Conservation (phyloP, 2,329 filamentous ascomycete species). For the Penicillium sp. region DNA sequence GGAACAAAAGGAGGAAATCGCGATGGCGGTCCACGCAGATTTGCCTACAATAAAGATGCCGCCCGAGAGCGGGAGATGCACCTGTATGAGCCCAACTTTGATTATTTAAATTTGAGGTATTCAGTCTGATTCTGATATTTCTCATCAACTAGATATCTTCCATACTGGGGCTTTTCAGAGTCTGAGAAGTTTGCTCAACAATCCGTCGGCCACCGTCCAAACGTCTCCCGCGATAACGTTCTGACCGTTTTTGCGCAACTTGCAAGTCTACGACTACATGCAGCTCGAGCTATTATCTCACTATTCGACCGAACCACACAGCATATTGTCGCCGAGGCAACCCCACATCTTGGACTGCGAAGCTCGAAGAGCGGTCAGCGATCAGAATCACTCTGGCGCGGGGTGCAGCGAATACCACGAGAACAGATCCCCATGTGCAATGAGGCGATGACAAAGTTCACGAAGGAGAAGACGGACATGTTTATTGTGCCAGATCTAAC, state of each 20-base stretch:
- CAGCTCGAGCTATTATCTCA: conserved; percentile 32
- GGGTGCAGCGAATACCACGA: conserved; percentile 23
- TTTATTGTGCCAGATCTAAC: conserved; percentile 22
- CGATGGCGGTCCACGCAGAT: conserved; percentile 22
- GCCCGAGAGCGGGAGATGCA: conserved; percentile 29
- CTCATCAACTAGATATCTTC: conserved; percentile 19
- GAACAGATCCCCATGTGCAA: conserved; percentile 24
- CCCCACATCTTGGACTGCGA: conserved; percentile 24
- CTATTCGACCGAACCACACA: conserved; percentile 33
- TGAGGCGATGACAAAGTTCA: conserved; percentile 19
- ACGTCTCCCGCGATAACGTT: conserved; percentile 27
- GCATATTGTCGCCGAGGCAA: conserved; percentile 37
- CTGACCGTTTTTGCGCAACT: conserved; percentile 36
- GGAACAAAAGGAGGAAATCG: conserved; percentile 1
- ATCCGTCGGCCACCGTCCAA: conserved; percentile 18
- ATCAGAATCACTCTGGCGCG: conserved; percentile 24
- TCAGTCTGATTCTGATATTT: neutral
- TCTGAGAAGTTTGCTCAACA: conserved; percentile 26
- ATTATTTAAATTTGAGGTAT: neutral
- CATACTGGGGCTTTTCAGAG: conserved; percentile 26
- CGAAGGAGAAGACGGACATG: conserved; percentile 1
- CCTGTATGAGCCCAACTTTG: conserved; percentile 12
- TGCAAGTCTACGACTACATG: conserved; percentile 29
- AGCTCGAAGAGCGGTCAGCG: conserved; percentile 12
- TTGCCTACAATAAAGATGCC: conserved; percentile 27